These are phyloP conservation scores for Phialophora macrospora DNA, from an alignment of 2,329 filamentous ascomycete genomes.

Conservation along the genomic window DNA sequence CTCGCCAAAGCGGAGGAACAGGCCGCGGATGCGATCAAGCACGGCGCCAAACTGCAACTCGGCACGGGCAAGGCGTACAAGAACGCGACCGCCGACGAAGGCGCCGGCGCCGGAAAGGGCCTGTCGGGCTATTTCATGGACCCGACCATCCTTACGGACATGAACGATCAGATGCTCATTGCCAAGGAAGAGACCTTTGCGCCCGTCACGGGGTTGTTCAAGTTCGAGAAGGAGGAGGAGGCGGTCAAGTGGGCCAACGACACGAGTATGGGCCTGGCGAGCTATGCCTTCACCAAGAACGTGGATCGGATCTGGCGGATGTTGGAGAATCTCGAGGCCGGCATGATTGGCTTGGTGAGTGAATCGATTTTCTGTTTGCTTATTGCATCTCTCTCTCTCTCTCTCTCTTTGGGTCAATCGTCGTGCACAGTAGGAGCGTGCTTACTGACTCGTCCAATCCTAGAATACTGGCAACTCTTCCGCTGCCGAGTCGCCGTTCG, in stretches of 20 bases:
- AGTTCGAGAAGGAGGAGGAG: constrained; percentile 70
- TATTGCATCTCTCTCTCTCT: too few relatives aligned
- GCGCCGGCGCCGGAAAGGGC: constrained; percentile 52
- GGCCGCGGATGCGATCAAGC: constrained; percentile 66
- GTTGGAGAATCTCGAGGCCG: constrained; percentile 69
- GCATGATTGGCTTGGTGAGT: constrained; percentile 67
- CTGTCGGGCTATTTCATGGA: constrained; percentile 70
- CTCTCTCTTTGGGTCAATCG: background rate
- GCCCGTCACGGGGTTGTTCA: constrained; percentile 66
- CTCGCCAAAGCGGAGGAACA: constrained; percentile 63
- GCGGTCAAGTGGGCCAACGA: constrained; percentile 53
- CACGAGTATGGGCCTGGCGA: constrained; percentile 51
- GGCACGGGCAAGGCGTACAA: constrained; percentile 56
- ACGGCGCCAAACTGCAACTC: constrained; percentile 67
- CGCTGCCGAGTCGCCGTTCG: constrained; percentile 69
- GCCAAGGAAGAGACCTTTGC: constrained; percentile 68
- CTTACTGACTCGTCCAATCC: background rate
- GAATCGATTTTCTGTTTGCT: constrained; percentile 2
- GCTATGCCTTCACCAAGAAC: constrained; percentile 71
- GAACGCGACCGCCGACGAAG: constrained; percentile 52
- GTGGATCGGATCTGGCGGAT: constrained; percentile 68
- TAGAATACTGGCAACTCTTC: constrained; percentile 61
- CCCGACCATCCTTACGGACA: constrained; percentile 67
- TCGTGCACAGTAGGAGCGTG: too few relatives aligned
- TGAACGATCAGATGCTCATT: constrained; percentile 63